Percentiles rank a stretch among this genome's conserved stretches.
phyloP scores from a whole-genome alignment of 1,139 yeast genomes.

The Lodderomyces pseudojiufengensis region DNA sequence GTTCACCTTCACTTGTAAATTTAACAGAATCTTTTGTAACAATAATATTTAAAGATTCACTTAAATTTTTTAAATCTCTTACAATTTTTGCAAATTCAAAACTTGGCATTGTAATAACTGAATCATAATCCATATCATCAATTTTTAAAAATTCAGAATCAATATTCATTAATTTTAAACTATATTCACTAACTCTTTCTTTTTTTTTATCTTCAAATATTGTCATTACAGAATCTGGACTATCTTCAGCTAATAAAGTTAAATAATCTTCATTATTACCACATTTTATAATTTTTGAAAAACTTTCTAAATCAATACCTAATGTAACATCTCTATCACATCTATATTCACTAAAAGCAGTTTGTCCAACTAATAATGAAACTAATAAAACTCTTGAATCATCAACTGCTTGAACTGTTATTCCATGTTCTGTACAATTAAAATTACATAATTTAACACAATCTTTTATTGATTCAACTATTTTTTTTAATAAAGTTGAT shows the following conservation, averaged over 20 bases:
- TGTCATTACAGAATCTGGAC: conserved; percentile 76
- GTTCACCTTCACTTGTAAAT: conserved; percentile 87
- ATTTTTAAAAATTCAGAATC: conserved; percentile 92
- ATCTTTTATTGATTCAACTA: conserved; percentile 89
- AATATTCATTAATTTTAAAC: conserved; percentile 90
- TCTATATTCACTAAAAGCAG: conserved; percentile 90
- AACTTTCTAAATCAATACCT: conserved; percentile 85
- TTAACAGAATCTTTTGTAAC: conserved; percentile 92
- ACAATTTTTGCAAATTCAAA: conserved; percentile 85
- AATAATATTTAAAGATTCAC: conserved; percentile 81
- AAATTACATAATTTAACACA: conserved; percentile 93
- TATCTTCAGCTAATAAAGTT: conserved; percentile 87
- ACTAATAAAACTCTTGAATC: conserved; percentile 94
- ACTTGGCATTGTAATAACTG: conserved; percentile 84
- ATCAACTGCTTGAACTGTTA: conserved; percentile 96
- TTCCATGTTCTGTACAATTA: conserved; percentile 92
- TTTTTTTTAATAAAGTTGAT: conserved; percentile 87
- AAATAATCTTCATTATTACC: conserved; percentile 88
- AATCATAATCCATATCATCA: conserved; percentile 90
- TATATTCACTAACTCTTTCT: conserved; percentile 90
- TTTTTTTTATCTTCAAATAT: conserved; percentile 87
- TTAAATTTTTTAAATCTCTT: conserved; percentile 79
- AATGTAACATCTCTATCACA: conserved; percentile 92
- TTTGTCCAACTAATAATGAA: conserved; percentile 80
- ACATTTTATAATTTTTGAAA: conserved; percentile 84